Evolutionary conservation across 169 alveolate species (phyloP).

Genomic region (Cryptosporidium baileyi): DNA sequence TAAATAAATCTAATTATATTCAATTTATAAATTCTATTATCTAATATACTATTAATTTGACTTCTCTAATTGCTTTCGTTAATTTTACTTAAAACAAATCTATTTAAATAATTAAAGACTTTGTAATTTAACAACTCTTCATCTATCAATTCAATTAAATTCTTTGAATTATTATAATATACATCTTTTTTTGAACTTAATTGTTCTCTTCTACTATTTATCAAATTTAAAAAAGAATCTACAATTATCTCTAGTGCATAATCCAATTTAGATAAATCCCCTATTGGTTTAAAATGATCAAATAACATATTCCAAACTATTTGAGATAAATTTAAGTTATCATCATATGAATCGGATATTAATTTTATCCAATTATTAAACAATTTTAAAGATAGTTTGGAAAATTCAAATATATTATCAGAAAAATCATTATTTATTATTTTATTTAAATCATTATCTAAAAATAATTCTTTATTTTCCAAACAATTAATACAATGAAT

Average conservation of each 20-base stretch:
- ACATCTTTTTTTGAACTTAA: background rate
- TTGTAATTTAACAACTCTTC: slow-evolving; percentile 24
- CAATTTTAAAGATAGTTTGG: background rate
- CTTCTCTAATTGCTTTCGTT: background rate
- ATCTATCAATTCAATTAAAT: background rate
- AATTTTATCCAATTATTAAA: background rate
- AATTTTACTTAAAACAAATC: background rate
- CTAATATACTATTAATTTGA: too few relatives aligned
- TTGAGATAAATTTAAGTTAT: background rate
- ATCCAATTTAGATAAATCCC: too few relatives aligned
- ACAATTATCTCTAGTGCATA: too few relatives aligned
- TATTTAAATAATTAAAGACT: slow-evolving; percentile 15
- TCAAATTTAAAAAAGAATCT: too few relatives aligned
- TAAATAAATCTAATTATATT: too few relatives aligned
- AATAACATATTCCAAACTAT: slow-evolving; percentile 49
- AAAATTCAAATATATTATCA: too few relatives aligned
- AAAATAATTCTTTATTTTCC: background rate
- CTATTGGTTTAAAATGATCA: slow-evolving; percentile 16
- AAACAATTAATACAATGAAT: background rate
- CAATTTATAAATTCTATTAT: too few relatives aligned
- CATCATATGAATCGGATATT: background rate
- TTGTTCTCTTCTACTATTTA: background rate
- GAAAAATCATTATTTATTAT: too few relatives aligned
- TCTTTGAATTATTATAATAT: background rate
- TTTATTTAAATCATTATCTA: background rate